Percentiles rank a stretch among this genome's conserved stretches.
Evolutionary conservation across 805 yeast species (phyloP).

Genomic region (Priceomyces fermenticarens): DNA sequence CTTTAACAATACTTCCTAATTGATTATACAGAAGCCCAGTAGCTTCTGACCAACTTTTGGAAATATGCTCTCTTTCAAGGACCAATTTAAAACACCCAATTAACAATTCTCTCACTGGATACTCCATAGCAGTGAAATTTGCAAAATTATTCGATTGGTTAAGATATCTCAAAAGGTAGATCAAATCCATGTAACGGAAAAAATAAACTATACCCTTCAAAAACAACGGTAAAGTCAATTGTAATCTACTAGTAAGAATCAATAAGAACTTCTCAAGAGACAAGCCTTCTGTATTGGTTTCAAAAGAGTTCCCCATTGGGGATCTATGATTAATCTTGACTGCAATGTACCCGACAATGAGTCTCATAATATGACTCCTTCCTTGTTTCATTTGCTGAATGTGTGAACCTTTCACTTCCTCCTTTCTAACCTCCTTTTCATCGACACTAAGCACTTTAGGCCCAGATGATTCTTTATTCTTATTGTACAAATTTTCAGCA

Average conservation of each 20-base stretch:
- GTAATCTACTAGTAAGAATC: conserved; percentile 35
- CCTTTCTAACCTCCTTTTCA: not conserved
- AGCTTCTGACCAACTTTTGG: conserved; percentile 29
- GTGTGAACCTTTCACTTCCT: conserved; percentile 6
- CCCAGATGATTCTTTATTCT: not conserved
- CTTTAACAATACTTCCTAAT: conserved; percentile 31
- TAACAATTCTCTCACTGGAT: conserved; percentile 37
- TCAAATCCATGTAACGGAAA: conserved; percentile 46
- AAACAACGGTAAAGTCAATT: conserved; percentile 32
- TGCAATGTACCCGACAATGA: conserved; percentile 40
- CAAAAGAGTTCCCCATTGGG: conserved; percentile 36
- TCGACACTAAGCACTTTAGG: not conserved
- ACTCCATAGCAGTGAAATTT: conserved; percentile 43
- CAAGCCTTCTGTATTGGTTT: conserved; percentile 21
- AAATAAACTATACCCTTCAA: conserved; percentile 41
- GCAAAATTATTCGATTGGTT: conserved; percentile 45
- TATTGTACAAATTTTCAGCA: not conserved
- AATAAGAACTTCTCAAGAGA: conserved; percentile 40
- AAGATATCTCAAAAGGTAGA: conserved; percentile 41
- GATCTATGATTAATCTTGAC: conserved; percentile 42
- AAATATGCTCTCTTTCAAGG: conserved; percentile 27
- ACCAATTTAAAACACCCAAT: conserved; percentile 41
- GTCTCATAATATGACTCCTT: conserved; percentile 38
- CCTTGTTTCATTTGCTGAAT: conserved; percentile 26
- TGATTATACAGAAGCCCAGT: conserved; percentile 38